phyloP scores from a whole-genome alignment of 441 rosid genomes.

The Manihot esculenta region DNA sequence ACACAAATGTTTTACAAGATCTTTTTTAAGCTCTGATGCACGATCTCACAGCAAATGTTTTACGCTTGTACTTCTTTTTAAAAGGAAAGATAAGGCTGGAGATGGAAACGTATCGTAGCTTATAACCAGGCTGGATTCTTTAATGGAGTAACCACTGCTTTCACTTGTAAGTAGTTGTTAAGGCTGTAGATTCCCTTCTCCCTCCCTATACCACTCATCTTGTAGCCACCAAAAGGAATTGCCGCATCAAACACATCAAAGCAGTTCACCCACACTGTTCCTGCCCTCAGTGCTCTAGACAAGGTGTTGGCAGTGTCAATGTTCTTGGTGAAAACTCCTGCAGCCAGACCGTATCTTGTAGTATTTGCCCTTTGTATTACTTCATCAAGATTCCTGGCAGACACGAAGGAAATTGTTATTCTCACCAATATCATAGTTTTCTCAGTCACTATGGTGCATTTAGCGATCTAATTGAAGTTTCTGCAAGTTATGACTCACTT shows the following conservation, averaged over 20 bases:
- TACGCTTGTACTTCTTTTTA: neutral
- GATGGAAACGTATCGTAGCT: neutral
- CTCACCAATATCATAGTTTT: too few relatives aligned
- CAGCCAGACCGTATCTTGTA: conserved; percentile 67
- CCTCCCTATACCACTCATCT: conserved; percentile 88
- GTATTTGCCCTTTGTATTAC: conserved; percentile 71
- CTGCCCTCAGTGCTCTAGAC: conserved; percentile 63
- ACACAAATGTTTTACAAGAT: too few relatives aligned
- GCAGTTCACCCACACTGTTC: conserved; percentile 88
- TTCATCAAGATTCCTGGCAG: conserved; percentile 56
- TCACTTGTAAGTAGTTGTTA: conserved; percentile 75
- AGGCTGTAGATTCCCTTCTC: conserved; percentile 89
- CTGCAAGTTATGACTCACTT: conserved; percentile 38
- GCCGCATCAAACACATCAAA: conserved; percentile 84
- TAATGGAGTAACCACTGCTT: conserved; percentile 75
- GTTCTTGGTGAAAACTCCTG: conserved; percentile 73
- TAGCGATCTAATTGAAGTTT: too few relatives aligned
- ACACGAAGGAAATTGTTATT: neutral
- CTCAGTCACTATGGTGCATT: too few relatives aligned
- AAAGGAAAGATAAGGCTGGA: neutral
- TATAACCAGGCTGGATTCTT: conserved; percentile 78
- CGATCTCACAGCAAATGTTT: neutral
- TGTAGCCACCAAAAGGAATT: conserved; percentile 88
- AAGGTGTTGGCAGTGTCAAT: conserved; percentile 63
- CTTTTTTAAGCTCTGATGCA: too few relatives aligned